Evolutionary conservation across 106 monocot species (phyloP).

Genomic region (Dioscorea dumetorum): DNA sequence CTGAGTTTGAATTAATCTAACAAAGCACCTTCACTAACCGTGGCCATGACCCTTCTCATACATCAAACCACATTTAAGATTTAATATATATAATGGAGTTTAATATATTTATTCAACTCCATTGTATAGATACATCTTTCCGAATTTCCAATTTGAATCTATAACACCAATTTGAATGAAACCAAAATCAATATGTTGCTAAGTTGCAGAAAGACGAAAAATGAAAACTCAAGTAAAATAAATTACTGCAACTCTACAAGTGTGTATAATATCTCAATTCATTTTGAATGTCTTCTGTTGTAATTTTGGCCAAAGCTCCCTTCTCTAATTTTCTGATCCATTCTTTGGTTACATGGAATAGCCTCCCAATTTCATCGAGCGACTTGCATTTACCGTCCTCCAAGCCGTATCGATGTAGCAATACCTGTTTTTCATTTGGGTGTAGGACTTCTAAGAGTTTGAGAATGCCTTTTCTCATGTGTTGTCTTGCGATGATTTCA

Average conservation of each 20-base stretch:
- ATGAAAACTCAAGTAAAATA: no score
- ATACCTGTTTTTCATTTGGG: constrained; percentile 52
- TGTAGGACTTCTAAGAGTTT: constrained; percentile 40
- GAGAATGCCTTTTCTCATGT: constrained; percentile 36
- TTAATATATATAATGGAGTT: no score
- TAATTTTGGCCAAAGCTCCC: constrained; percentile 38
- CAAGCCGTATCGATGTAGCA: constrained; percentile 53
- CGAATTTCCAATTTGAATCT: no score
- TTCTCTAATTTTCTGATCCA: constrained; percentile 81
- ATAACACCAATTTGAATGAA: no score
- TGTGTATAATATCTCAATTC: constrained; percentile 22
- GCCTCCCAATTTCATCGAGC: constrained; percentile 56
- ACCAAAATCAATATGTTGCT: no score
- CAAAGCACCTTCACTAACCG: no score
- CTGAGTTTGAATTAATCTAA: no score
- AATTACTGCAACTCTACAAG: background rate
- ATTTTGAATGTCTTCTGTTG: constrained; percentile 30
- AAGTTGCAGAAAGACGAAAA: no score
- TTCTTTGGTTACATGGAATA: constrained; percentile 51
- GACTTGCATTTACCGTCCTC: constrained; percentile 63
- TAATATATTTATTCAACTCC: no score
- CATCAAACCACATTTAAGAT: no score
- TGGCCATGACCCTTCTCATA: no score
- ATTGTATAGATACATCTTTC: no score
- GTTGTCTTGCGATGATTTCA: constrained; percentile 25